Percentiles rank a stretch among this genome's conserved stretches.
Evolutionary conservation across 2,329 filamentous ascomycete species (phyloP).

Genomic region (Onygena corvina): DNA sequence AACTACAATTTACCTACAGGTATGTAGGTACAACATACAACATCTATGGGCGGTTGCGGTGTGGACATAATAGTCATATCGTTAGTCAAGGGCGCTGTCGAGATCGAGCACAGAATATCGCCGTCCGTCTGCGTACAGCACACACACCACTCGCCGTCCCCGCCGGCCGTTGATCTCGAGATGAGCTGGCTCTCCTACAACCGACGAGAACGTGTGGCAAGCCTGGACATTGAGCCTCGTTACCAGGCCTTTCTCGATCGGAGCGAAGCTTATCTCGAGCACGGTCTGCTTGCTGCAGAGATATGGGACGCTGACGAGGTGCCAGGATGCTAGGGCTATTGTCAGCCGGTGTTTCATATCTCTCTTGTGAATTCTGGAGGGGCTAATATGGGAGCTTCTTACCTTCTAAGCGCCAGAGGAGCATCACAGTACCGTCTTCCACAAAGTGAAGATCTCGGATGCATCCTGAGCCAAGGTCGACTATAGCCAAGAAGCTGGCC

Average conservation of each 20-base stretch:
- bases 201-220: slow-evolving; percentile 37
- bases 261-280: slow-evolving; percentile 17
- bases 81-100: slow-evolving; percentile 28
- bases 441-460: slow-evolving; percentile 56
- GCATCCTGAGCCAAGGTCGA: slow-evolving; percentile 26
- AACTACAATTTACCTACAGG: too few species aligned
- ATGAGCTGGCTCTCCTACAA: slow-evolving; percentile 37
- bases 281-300: slow-evolving; percentile 14
- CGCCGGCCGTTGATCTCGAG: slow-evolving; percentile 46
- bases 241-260: slow-evolving; percentile 14
- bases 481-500: slow-evolving; percentile 21
- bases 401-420: slow-evolving; percentile 41
- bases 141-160: slow-evolving; percentile 41
- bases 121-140: slow-evolving; percentile 43
- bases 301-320: slow-evolving; percentile 28
- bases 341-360: background rate
- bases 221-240: slow-evolving; percentile 19
- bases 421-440: slow-evolving; percentile 47
- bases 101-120: slow-evolving; percentile 47
- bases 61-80: slow-evolving; percentile 8
- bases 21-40: too few species aligned
- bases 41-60: too few species aligned
- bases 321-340: slow-evolving; percentile 11
- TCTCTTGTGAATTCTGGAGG: background rate
- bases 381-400: slow-evolving; percentile 9